Evolutionary conservation across 2,329 filamentous ascomycete species (phyloP).

Genomic region (Biscogniauxia mediterranea): DNA sequence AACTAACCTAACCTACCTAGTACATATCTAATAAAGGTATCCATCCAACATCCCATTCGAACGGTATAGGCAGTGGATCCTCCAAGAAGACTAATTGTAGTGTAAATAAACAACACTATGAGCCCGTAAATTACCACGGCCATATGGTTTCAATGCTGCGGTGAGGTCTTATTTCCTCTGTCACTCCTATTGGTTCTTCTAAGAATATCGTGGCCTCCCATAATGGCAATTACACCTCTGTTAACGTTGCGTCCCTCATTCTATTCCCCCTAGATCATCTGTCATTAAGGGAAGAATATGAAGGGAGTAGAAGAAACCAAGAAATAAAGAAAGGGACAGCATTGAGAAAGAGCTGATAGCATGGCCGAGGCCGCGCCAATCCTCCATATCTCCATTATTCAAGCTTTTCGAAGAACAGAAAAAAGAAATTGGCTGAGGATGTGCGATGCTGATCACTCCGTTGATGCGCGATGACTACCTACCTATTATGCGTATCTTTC

Average conservation of each 20-base stretch:
- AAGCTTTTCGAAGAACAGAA: slow-evolving; percentile 22
- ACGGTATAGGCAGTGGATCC: no score
- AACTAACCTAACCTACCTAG: no score
- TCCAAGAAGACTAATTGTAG: no score
- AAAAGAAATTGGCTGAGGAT: slow-evolving; percentile 10
- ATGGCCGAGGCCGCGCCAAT: slow-evolving; percentile 21
- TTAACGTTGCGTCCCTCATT: neutral
- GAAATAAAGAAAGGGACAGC: slow-evolving; percentile 8
- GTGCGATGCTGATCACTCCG: slow-evolving; percentile 14
- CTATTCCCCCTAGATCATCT: neutral
- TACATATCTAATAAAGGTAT: no score
- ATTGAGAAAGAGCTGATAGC: neutral
- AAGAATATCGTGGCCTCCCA: neutral
- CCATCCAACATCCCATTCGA: no score
- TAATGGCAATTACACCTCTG: neutral
- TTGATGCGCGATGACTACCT: neutral
- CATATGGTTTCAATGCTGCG: neutral
- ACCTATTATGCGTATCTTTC: no score
- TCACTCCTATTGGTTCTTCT: neutral
- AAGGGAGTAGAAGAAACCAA: no score
- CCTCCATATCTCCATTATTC: slow-evolving; percentile 26
- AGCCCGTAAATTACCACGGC: neutral
- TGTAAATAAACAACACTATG: no score
- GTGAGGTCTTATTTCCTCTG: neutral
- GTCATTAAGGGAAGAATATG: no score